phyloP scores from a whole-genome alignment of 2,329 filamentous ascomycete species.

The Talaromyces verruculosus region DNA sequence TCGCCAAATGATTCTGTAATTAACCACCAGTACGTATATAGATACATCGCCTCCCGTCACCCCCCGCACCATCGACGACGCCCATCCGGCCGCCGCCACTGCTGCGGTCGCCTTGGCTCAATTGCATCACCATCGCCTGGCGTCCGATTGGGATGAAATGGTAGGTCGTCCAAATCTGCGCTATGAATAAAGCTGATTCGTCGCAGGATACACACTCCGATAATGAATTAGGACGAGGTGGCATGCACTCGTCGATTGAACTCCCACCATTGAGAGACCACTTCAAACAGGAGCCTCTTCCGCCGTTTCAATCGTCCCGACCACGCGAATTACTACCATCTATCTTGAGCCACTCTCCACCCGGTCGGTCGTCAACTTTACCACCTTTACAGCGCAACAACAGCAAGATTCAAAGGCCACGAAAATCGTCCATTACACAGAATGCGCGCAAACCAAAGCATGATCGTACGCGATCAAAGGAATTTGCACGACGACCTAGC shows the following conservation, averaged over 20 bases:
- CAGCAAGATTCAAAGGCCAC: slow-evolving; percentile 67
- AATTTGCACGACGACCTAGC: slow-evolving; percentile 70
- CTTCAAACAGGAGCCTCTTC: slow-evolving; percentile 72
- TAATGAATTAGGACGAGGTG: slow-evolving; percentile 63
- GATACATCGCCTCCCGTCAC: slow-evolving; percentile 69
- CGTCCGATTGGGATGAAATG: slow-evolving; percentile 75
- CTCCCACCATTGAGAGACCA: slow-evolving; percentile 68
- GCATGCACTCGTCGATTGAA: slow-evolving; percentile 66
- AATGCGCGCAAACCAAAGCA: slow-evolving; percentile 73
- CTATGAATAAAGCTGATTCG: background rate
- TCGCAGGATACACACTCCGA: slow-evolving; percentile 70
- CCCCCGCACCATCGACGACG: slow-evolving; percentile 69
- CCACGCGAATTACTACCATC: slow-evolving; percentile 78
- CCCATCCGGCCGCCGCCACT: slow-evolving; percentile 65
- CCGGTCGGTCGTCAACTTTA: slow-evolving; percentile 82
- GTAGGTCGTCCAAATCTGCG: slow-evolving; percentile 51
- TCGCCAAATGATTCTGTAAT: background rate
- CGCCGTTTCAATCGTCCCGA: slow-evolving; percentile 59
- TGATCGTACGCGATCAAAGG: slow-evolving; percentile 75
- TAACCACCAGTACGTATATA: slow-evolving; percentile 48
- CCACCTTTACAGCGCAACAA: slow-evolving; percentile 70
- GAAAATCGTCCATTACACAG: slow-evolving; percentile 85
- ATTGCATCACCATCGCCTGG: slow-evolving; percentile 74
- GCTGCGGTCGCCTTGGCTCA: slow-evolving; percentile 86
- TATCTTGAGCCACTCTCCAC: slow-evolving; percentile 74